Percentiles rank a stretch among this genome's conserved stretches.
Evolutionary conservation across 2,329 filamentous ascomycete species (phyloP).

Genomic region (Lachnellula arida): DNA sequence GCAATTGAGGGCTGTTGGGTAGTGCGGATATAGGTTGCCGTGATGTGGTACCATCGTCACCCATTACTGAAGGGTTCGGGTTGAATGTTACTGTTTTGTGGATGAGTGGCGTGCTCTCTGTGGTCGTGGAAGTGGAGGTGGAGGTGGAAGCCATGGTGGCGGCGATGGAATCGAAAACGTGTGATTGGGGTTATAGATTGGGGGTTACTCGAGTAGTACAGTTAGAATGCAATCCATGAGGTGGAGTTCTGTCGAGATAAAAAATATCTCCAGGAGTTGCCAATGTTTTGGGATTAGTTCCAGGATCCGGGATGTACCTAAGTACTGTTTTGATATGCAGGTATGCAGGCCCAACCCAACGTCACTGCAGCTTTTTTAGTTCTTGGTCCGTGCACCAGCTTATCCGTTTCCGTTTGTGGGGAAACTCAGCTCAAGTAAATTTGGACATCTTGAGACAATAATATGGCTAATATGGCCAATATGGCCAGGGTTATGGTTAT

Average conservation of each 20-base stretch:
- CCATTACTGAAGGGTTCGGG: slow-evolving; percentile 59
- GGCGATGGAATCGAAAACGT: neutral
- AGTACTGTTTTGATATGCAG: neutral
- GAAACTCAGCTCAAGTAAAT: too few species aligned
- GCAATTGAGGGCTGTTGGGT: slow-evolving; percentile 31
- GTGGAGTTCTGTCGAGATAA: neutral
- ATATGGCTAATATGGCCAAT: too few species aligned
- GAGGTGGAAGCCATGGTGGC: slow-evolving; percentile 23
- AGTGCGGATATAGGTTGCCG: slow-evolving; percentile 42
- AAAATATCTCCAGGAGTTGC: neutral
- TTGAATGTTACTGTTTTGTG: slow-evolving; percentile 70
- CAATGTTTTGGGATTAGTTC: neutral
- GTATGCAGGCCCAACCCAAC: neutral
- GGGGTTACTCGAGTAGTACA: neutral
- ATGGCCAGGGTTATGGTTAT: too few species aligned
- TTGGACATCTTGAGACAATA: too few species aligned
- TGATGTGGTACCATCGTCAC: slow-evolving; percentile 43
- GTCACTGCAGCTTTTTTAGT: too few species aligned
- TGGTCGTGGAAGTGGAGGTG: slow-evolving; percentile 14
- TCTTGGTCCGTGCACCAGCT: too few species aligned
- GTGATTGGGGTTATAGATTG: neutral
- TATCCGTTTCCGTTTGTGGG: too few species aligned
- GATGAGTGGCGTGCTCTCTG: slow-evolving; percentile 23
- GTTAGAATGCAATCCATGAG: neutral
- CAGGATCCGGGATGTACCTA: neutral